A percentile compares a stretch with the other conserved stretches of the same genome.
Evolutionary conservation across 2,329 filamentous ascomycete genomes (phyloP).

Genomic region (Paraconiothyrium brasiliense): DNA sequence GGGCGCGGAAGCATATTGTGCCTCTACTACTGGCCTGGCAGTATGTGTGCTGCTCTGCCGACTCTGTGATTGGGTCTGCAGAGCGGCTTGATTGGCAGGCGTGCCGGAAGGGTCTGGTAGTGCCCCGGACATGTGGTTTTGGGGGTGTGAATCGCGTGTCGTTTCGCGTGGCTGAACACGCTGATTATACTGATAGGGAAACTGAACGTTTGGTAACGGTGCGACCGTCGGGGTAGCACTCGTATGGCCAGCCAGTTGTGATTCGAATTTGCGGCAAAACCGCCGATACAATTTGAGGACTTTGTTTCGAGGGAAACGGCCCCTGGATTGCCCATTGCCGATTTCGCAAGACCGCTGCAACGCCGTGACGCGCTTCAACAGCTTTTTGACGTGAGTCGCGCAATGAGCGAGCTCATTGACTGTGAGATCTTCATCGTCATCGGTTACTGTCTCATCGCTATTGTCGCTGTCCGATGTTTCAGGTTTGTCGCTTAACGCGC

Average conservation of each 20-base stretch:
- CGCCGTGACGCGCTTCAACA: conserved; percentile 29
- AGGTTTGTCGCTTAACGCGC: conserved; percentile 20
- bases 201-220: conserved; percentile 17
- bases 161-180: not conserved
- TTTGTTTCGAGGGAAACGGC: conserved; percentile 18
- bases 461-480: conserved; percentile 34
- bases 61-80: not conserved
- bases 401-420: conserved; percentile 34
- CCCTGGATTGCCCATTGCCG: not conserved
- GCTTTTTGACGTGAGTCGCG: conserved; percentile 32
- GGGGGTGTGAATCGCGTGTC: not conserved
- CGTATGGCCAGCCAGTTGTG: conserved; percentile 15
- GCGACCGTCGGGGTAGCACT: not conserved
- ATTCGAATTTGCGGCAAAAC: conserved; percentile 37
- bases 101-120: conserved; percentile 3
- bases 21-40: not conserved
- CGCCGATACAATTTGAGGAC: conserved; percentile 35
- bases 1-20: not conserved
- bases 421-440: conserved; percentile 31
- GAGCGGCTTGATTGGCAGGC: not conserved
- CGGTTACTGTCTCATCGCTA: conserved; percentile 29
- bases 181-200: conserved; percentile 7
- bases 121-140: not conserved
- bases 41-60: not conserved
- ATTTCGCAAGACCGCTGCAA: conserved; percentile 28